phyloP scores from a whole-genome alignment of 768 basidiomycete species.

The Favolaschia claudopus region DNA sequence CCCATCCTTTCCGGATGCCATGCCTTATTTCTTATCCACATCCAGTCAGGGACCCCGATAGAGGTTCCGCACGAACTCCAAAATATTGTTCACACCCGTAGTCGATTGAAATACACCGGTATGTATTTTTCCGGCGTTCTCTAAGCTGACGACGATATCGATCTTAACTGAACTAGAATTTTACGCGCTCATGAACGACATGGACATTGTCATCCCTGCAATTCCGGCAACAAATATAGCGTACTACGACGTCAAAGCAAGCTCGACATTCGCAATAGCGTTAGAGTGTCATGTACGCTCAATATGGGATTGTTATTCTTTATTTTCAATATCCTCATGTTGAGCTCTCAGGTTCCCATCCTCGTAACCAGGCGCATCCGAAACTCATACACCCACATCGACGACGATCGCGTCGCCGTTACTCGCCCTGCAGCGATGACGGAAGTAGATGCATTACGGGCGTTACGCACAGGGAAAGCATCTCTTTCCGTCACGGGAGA shows the following conservation, averaged over 20 bases:
- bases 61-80: slow-evolving; percentile 43
- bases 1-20: too few relatives aligned
- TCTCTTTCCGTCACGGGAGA: slow-evolving; percentile 30
- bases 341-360: slow-evolving; percentile 53
- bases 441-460: slow-evolving; percentile 46
- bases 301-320: too few relatives aligned
- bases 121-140: not conserved
- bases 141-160: not conserved
- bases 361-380: slow-evolving; percentile 50
- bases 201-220: slow-evolving; percentile 51
- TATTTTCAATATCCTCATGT: too few relatives aligned
- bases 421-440: slow-evolving; percentile 50
- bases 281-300: slow-evolving; percentile 46
- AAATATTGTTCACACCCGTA: slow-evolving; percentile 45
- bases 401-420: slow-evolving; percentile 44
- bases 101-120: slow-evolving; percentile 42
- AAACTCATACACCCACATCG: slow-evolving; percentile 45
- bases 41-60: slow-evolving; percentile 39
- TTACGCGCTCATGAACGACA: slow-evolving; percentile 43
- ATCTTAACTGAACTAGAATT: too few relatives aligned
- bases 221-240: slow-evolving; percentile 40
- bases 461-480: slow-evolving; percentile 43
- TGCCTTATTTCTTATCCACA: too few relatives aligned
- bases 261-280: slow-evolving; percentile 50
- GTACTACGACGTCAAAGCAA: slow-evolving; percentile 47